Base-by-base conservation (phyloP, 306 rosid species). In the Canavalia ensiformis region DNA sequence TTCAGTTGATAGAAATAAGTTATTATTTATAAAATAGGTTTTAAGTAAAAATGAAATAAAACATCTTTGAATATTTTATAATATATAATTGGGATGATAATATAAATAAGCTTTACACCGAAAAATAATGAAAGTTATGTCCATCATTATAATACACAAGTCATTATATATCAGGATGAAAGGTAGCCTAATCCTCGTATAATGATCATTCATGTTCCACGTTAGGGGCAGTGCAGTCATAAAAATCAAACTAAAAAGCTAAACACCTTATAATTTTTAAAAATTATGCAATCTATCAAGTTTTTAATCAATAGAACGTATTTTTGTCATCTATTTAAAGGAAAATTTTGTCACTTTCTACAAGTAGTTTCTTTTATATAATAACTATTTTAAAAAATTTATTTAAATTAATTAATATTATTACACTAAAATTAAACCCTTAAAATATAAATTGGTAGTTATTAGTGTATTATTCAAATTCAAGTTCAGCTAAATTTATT, bases 101-200 rank as follows among this genome's bases (percentile, higher is more conserved):
- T 67, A 45, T 28, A 10, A 25, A 44, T 45, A 68, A 68, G 37
- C 54, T 68, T 68, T 68, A 35, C 55, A 68, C 73, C 55, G 37
- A 44, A 68, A 68, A 68, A 44, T 9, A 44, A 45, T 4, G 18
- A 68, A 68, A 68, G 55, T 10, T 45, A 45, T 28, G 25, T 8
- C 5, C 39, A 44, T 68, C 25, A 68, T 68, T 68, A 34, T 45
- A 28, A 68, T 28, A 44, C 25, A 44, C 25, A 44, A 7, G 56
- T 68, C 55, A 45, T 68, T 8, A 68, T 37, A 37, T 37, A 37
- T 68, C 0, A 42, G 42, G n/a, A 67, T 42, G 52, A 67, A 42
- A 67, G 72, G 37, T 44, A 44, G n/a, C 52, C 37, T 25, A 67
- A 67, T 7, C 52, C 42, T 13, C 18, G 29, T n/a, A 63, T 65